Base-by-base conservation (phyloP, 805 yeast genomes). In the Ogataea ganodermae region DNA sequence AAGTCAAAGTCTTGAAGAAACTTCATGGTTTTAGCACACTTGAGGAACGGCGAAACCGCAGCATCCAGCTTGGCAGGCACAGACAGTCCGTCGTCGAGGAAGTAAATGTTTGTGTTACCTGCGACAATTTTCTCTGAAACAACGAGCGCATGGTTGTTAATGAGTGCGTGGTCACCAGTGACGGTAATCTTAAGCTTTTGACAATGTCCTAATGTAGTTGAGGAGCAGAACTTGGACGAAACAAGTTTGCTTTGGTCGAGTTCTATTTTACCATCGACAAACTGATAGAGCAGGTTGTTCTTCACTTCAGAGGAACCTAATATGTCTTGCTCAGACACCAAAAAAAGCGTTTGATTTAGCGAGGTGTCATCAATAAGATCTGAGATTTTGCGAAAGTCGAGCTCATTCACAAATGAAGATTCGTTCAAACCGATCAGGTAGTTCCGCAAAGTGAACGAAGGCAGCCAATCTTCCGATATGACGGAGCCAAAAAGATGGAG, bases 91-190 rank as follows among this genome's bases (percentile, higher is more conserved):
- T 80, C 83, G 49, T 82, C 80, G 1, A 85, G 70, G 2, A 84
- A 63, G 55, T 83, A 88, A 5, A 90, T 83, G n/a, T 78, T 61
- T 1, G 89, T 80, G 51, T 83, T 80, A 0, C 86, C 91, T 17
- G 87, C 71, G 7, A 57, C 55, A 36, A 73, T 71, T 2, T 79
- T 79, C 1, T 70, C 68, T 0, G 72, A 60, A 7, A 69, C 49
- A 1, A 86, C 68, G n/a, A 67, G 61, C 27, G 76, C 62, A 31
- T 75, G 82, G 55, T 83, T 84, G 62, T 89, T 88, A 30, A 89
- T 59, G 2, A 71, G 61, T 1, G 66, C 47, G 0, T 67, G 58
- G 9, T 55, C 63, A 0, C 60, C 59, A 1, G 66, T 62, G 8
- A 61, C 58, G 20, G 69, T 60, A 35, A 79, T 61, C 59, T 80